phyloP scores from a whole-genome alignment of 2,329 filamentous ascomycete species.

The Aspergillus latus region DNA sequence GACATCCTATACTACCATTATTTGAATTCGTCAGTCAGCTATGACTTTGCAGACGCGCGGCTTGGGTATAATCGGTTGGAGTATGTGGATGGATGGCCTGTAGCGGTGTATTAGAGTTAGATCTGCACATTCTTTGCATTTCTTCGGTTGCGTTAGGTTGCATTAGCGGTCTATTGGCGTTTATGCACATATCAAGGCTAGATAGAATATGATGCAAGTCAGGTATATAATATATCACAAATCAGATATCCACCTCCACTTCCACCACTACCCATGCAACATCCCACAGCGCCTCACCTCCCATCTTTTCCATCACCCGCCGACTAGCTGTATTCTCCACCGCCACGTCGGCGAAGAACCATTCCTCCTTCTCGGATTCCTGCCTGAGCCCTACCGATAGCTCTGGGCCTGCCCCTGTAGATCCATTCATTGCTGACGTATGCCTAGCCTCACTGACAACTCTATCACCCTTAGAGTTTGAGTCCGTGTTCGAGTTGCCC shows the following conservation, averaged over 20 bases:
- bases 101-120: constrained; percentile 16
- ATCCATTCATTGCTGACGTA: neutral
- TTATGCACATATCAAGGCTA: neutral
- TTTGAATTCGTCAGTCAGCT: constrained; percentile 31
- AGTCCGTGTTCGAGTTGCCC: too few relatives aligned
- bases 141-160: neutral
- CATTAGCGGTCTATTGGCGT: too few relatives aligned
- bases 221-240: neutral
- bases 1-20: constrained; percentile 40
- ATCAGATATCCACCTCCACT: neutral
- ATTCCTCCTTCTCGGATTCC: neutral
- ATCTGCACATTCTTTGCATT: neutral
- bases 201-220: neutral
- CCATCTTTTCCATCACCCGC: constrained; percentile 48
- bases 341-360: constrained; percentile 10
- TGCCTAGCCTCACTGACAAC: neutral
- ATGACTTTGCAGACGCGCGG: constrained; percentile 32
- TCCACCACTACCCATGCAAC: constrained; percentile 41
- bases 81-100: constrained; percentile 36
- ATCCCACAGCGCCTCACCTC: constrained; percentile 36
- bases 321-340: constrained; percentile 20
- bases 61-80: constrained; percentile 32
- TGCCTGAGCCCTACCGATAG: neutral
- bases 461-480: too few relatives aligned
- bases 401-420: neutral